These are phyloP conservation scores for Phytopythium mirpurense DNA, from an alignment of 352 stramenopile genomes.

Conservation along the genomic window DNA sequence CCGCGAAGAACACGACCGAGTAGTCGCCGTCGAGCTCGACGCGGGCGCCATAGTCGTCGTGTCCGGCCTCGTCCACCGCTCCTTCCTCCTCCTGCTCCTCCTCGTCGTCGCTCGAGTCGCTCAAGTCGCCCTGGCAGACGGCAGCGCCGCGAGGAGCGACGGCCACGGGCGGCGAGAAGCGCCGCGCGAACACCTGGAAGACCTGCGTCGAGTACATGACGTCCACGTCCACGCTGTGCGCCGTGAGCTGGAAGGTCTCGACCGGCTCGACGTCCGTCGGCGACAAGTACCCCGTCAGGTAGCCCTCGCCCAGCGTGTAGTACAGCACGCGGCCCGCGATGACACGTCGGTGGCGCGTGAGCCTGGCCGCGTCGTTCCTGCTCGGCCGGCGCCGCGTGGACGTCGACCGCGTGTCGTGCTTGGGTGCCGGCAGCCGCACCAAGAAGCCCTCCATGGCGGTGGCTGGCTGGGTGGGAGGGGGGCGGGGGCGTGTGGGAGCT, in stretches of 20 bases:
- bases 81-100: slow-evolving; percentile 19
- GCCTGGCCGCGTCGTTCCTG: background rate
- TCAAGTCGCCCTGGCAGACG: slow-evolving; percentile 17
- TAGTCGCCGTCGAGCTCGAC: slow-evolving; percentile 12
- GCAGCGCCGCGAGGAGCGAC: slow-evolving; percentile 4
- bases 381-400: background rate
- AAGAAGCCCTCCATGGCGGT: slow-evolving; percentile 65
- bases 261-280: slow-evolving; percentile 29
- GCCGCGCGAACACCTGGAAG: slow-evolving; percentile 46
- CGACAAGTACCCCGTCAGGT: slow-evolving; percentile 40
- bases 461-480: no score
- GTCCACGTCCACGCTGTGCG: slow-evolving; percentile 52
- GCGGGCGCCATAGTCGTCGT: background rate
- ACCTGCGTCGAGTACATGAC: slow-evolving; percentile 58
- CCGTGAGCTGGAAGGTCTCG: slow-evolving; percentile 59
- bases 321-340: slow-evolving; percentile 36
- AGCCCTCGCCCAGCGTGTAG: slow-evolving; percentile 63
- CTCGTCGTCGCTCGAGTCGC: slow-evolving; percentile 23
- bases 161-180: background rate
- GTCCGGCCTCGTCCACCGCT: slow-evolving; percentile 4
- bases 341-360: slow-evolving; percentile 1
- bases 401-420: slow-evolving; percentile 14
- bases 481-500: no score
- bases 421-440: slow-evolving; percentile 41
- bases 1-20: slow-evolving; percentile 46